Base-by-base conservation (phyloP, 2,329 filamentous ascomycete species). In the Helotiales sp. region DNA sequence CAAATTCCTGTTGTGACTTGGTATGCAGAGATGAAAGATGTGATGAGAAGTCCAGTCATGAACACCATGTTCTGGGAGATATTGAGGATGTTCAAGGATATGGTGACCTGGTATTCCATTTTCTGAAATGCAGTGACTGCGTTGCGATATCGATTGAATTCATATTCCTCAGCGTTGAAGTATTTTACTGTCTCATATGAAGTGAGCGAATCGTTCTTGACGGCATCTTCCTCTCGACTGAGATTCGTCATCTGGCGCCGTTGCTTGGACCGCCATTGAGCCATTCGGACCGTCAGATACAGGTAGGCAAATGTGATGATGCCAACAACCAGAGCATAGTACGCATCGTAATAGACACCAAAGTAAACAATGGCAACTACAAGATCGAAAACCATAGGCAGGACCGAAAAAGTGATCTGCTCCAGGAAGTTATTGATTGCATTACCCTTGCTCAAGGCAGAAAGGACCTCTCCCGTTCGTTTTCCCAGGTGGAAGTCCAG, bases 151-250 rank as follows among this genome's bases (percentile, higher is more conserved):
- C 92, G 86, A 58, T 85, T 82, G 72, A 93, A 93, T 75, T 96
- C 92, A 75, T 91, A 94, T 1, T 87, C 83, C 75, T 95, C 92
- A 7, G 92, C 92, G 73, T 95, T 95, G 83, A 96, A 96, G 75
- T 95, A 95, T 77, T 95, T 96, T 77, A 95, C 92, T 1, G 92
- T 95, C 81, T 99, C 96, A 78, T 98, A 99, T n/a, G 93, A 97
- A 69, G 96, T 93, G 83, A 99, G 96, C 0, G 96, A 98, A 79
- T 99, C 96, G 77, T 97, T 98, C 81, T 98, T 98, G 73, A 98
- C 93, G 6, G 96, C 96, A 79, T 97, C 95, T 80, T 97, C 93
- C 80, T 97, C 93, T 70, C 96, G 87, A 73, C 96, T 93, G 15
- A 93, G 93, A 77, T 97, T 98, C 60, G 95, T 95, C 91, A 97